Base-by-base conservation (phyloP, 2,329 filamentous ascomycete species). In the Zasmidium citrigriseum region DNA sequence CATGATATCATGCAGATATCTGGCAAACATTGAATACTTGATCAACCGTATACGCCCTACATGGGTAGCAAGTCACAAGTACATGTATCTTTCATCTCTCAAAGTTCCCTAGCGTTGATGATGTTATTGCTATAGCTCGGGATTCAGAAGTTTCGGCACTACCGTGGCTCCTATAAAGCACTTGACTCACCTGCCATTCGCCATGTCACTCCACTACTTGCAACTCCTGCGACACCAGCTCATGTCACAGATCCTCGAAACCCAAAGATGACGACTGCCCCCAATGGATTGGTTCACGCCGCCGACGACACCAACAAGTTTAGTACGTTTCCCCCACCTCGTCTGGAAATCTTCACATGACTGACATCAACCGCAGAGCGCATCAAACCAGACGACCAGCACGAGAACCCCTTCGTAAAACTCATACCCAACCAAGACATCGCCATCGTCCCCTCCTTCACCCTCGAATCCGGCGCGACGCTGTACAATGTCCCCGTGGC, bases 401-500 rank as follows among this genome's bases (percentile, higher is more conserved):
- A 90, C 70, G 93, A 97, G 79, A 99, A 98, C 77, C 93, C 93
- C 25, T 98, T 93, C 74, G 86, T 90, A 60, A 78, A 83, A 64
- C 82, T 98, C 70, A 96, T 99, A 53, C 88, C 91, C 53, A 89
- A 96, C 69, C 95, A 98, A 77, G 83, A 89, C 54, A 89, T 96
- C 70, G 91, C 89, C 57, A 85, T 95, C 60, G 85, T 99, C 55
- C 93, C 95, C 1, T 87, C 88, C 23, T 96, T 97, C 75, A 92
- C 89, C 9, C 89, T 99, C 65, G 95, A 99, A 76, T 98, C 93
- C 1, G 95, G 95, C 50, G 91, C 89, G 22, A 89, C 85, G 0
- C 82, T 99, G 20, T 79, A 83, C 66, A 95, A 98, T 84, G 83
- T 87, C 16, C 84, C 83, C 2, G 78, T 88, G 52, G 85, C 86